Conservation (phyloP, 2,329 filamentous ascomycete species). For the Setomelanomma holmii region DNA sequence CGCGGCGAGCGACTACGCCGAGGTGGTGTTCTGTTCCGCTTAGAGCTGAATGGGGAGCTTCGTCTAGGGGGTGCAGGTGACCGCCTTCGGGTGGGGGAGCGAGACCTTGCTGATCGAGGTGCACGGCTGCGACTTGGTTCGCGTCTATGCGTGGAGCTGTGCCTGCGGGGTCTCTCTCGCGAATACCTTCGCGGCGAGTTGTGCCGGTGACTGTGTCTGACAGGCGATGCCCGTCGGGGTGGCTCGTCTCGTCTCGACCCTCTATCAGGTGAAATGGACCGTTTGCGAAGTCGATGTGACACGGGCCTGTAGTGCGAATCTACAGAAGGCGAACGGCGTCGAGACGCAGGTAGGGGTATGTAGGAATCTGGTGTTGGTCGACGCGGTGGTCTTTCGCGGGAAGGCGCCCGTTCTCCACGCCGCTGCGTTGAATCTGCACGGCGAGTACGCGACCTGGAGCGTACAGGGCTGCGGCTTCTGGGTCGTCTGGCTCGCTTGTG, state of each 20-base stretch:
- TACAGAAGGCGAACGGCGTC: slow-evolving; percentile 51
- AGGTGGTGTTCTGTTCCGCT: slow-evolving; percentile 24
- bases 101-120: slow-evolving; percentile 37
- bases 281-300: slow-evolving; percentile 38
- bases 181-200: slow-evolving; percentile 30
- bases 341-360: slow-evolving; percentile 37
- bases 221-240: slow-evolving; percentile 37
- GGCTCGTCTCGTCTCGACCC: slow-evolving; percentile 38
- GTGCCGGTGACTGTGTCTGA: slow-evolving; percentile 33
- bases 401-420: slow-evolving; percentile 37
- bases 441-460: slow-evolving; percentile 44
- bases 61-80: slow-evolving; percentile 35
- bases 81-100: slow-evolving; percentile 38
- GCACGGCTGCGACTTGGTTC: slow-evolving; percentile 37
- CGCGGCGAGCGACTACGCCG: slow-evolving; percentile 35
- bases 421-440: slow-evolving; percentile 40
- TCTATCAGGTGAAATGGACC: slow-evolving; percentile 41
- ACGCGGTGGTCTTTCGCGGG: slow-evolving; percentile 42
- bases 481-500: slow-evolving; percentile 43
- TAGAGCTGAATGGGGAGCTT: slow-evolving; percentile 29
- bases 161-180: slow-evolving; percentile 28
- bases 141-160: slow-evolving; percentile 22
- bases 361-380: slow-evolving; percentile 48
- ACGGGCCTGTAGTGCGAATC: slow-evolving; percentile 48
- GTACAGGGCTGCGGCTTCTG: slow-evolving; percentile 44